Base-by-base conservation (phyloP, 495 filamentous ascomycete genomes). In the Trichoderma asperelloides region DNA sequence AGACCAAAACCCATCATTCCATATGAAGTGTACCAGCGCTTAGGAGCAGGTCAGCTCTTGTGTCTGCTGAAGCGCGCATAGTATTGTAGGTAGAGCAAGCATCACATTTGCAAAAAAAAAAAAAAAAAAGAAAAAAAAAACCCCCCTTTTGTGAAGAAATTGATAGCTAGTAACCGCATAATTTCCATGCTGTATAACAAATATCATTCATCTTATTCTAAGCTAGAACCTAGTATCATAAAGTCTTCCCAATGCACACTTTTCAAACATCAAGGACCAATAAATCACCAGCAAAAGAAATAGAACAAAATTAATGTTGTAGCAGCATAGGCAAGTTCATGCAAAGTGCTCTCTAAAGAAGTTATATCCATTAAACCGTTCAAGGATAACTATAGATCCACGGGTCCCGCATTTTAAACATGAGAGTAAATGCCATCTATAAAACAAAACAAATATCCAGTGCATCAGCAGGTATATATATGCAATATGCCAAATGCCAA, bases 401-500 rank as follows among this genome's bases (percentile, higher is more conserved):
- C 1, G 18, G 47, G 18, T 5, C 41, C 41, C 41, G 12, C 47
- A n/a, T 51, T 51, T 51, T 9, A 25, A 18, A 21, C 16, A 23
- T 23, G 21, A 51, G 18, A 21, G 21, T 60, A 60, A 2, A 60
- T 60, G 55, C 27, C 55, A 60, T 60, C 55, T 60, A 60, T 60
- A 60, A 23, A 51, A 51, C 5, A 51, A 51, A 51, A 0, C 21
- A 60, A 60, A 28, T 2, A 60, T 9, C 23, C 55, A 60, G 55
- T 25, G 55, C 55, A 60, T 23, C 55, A 60, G 27, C 55, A 60
- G 55, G 55, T 60, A 60, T 60, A 60, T 55, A 55, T 25, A n/a
- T 60, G 55, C 47, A 60, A 15, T 25, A 60, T 60, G 55, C 55
- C 55, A 30, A 60, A 30, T 47, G n/a, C 27, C 23, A 60, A 28